phyloP scores from a whole-genome alignment of 2,329 filamentous ascomycete species.

The Sarocladium kiliense region DNA sequence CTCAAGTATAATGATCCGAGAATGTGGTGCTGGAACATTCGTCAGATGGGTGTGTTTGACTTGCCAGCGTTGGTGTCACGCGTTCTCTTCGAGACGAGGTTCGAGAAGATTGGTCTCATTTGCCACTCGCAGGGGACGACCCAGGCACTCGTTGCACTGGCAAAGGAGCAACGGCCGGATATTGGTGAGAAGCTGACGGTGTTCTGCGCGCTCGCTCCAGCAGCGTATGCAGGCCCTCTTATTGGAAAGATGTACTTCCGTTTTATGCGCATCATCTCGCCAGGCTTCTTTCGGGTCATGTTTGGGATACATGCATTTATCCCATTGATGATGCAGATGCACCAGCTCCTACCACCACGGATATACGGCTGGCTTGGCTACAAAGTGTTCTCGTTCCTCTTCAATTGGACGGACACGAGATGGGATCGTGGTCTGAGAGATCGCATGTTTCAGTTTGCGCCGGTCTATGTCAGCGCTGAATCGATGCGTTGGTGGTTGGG shows the following conservation, averaged over 20 bases:
- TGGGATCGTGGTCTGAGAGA: slow-evolving; percentile 79
- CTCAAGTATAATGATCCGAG: slow-evolving; percentile 72
- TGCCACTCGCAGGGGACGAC: slow-evolving; percentile 91
- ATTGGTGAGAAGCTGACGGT: slow-evolving; percentile 78
- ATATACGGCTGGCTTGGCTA: slow-evolving; percentile 83
- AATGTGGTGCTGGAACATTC: slow-evolving; percentile 97
- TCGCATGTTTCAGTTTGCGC: slow-evolving; percentile 87
- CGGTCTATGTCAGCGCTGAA: slow-evolving; percentile 84
- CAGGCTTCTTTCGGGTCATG: slow-evolving; percentile 68
- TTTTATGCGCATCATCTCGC: slow-evolving; percentile 79
- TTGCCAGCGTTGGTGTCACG: slow-evolving; percentile 75
- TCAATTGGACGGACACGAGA: slow-evolving; percentile 76
- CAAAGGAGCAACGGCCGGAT: slow-evolving; percentile 84
- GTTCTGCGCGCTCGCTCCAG: slow-evolving; percentile 86
- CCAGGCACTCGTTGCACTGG: slow-evolving; percentile 78
- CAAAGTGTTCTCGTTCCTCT: slow-evolving; percentile 82
- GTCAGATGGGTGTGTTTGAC: slow-evolving; percentile 88
- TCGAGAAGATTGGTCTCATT: slow-evolving; percentile 75
- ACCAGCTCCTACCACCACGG: slow-evolving; percentile 55
- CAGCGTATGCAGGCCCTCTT: slow-evolving; percentile 81
- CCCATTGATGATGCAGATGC: slow-evolving; percentile 86
- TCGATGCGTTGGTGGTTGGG: slow-evolving; percentile 96
- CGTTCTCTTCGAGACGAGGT: slow-evolving; percentile 77
- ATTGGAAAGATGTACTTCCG: slow-evolving; percentile 87
- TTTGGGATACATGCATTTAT: slow-evolving; percentile 95